Percentiles rank a stretch among this genome's conserved stretches.
phyloP scores from a whole-genome alignment of 768 basidiomycete genomes.

The Saitozyma sp. region DNA sequence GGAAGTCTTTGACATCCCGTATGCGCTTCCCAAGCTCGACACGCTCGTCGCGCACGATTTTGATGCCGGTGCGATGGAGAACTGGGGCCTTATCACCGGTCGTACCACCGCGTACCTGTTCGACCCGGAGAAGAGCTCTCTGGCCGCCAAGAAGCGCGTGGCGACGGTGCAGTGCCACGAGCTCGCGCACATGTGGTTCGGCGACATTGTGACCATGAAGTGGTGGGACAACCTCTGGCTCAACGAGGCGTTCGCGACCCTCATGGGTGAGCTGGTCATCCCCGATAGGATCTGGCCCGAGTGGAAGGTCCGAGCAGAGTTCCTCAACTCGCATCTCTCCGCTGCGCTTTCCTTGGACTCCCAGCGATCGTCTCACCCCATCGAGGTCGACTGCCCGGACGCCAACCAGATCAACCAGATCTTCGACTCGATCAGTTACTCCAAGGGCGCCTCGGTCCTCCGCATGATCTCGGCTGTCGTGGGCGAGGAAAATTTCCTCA shows the following conservation, averaged over 20 bases:
- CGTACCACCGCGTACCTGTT: constrained; percentile 76
- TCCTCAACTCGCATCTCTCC: constrained; percentile 74
- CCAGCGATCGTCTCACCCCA: constrained; percentile 83
- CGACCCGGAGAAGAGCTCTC: constrained; percentile 71
- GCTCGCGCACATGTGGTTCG: constrained; percentile 64
- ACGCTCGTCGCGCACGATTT: constrained; percentile 86
- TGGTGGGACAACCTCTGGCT: constrained; percentile 55
- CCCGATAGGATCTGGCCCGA: constrained; percentile 69
- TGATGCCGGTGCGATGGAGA: constrained; percentile 81
- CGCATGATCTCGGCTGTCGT: constrained; percentile 89
- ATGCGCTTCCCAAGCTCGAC: constrained; percentile 90
- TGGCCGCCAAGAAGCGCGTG: constrained; percentile 75
- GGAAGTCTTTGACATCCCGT: constrained; percentile 85
- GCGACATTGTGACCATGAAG: constrained; percentile 88
- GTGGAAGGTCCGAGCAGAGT: constrained; percentile 78
- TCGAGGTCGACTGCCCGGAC: constrained; percentile 86
- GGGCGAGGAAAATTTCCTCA: constrained; percentile 82
- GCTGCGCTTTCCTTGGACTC: constrained; percentile 80
- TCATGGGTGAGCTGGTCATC: constrained; percentile 88
- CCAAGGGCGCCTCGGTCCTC: constrained; percentile 69
- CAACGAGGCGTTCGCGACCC: constrained; percentile 70
- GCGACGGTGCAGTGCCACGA: constrained; percentile 80
- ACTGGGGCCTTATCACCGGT: constrained; percentile 80
- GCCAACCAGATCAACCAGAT: constrained; percentile 84
- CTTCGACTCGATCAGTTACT: constrained; percentile 84